These are phyloP conservation scores for sorghum (Sorghum bicolor) DNA, from an alignment of 176 grass and related monocot genomes.

Conservation along the genomic window DNA sequence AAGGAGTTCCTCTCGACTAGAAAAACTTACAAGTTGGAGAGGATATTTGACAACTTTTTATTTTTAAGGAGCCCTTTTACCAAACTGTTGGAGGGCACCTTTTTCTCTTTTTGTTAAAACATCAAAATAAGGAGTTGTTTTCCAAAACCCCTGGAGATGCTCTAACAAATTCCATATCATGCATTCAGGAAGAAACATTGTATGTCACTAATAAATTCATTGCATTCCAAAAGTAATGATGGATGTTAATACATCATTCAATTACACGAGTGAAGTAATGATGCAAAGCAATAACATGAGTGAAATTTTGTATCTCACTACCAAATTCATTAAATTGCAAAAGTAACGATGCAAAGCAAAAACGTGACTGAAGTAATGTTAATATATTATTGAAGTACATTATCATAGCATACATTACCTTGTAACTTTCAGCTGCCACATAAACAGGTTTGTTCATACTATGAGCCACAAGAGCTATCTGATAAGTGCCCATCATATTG, in stretches of 20 bases:
- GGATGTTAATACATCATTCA: not conserved
- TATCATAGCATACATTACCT: slow-evolving; percentile 45
- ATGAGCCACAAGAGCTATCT: slow-evolving; percentile 91
- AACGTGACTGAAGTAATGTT: not conserved
- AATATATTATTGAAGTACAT: not conserved
- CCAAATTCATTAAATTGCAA: not conserved
- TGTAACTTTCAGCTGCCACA: slow-evolving; percentile 97
- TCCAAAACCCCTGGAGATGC: too few relatives aligned
- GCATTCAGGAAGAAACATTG: not conserved
- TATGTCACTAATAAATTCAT: not conserved
- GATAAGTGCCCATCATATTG: slow-evolving; percentile 99
- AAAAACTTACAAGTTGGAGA: too few relatives aligned
- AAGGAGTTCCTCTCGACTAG: too few relatives aligned
- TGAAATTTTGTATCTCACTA: not conserved
- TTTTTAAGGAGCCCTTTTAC: too few relatives aligned
- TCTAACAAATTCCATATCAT: not conserved
- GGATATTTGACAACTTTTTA: too few relatives aligned
- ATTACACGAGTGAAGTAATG: not conserved
- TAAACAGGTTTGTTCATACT: slow-evolving; percentile 97
- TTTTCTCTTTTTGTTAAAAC: too few relatives aligned
- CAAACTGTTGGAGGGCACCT: too few relatives aligned
- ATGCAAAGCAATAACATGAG: not conserved
- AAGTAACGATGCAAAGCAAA: not conserved
- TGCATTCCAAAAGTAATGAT: not conserved
- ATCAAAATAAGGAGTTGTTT: too few relatives aligned